Percentiles rank a stretch among this genome's conserved stretches.
phyloP scores from a whole-genome alignment of 768 basidiomycete genomes.

The Floccularia luteovirens region DNA sequence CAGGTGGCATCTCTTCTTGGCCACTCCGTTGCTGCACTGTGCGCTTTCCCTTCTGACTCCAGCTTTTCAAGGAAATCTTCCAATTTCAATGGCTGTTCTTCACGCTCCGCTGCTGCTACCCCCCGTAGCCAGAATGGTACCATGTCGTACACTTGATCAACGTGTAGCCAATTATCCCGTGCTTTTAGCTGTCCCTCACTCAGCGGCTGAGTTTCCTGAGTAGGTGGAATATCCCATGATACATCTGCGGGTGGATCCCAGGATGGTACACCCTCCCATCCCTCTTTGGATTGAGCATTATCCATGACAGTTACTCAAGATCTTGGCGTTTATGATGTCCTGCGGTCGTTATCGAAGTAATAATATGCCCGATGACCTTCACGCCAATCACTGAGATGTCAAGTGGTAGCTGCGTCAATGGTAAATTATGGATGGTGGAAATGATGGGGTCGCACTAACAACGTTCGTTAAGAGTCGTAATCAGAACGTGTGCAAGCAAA shows the following conservation, averaged over 20 bases:
- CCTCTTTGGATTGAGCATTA: too few species aligned
- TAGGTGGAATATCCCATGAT: slow-evolving; percentile 16
- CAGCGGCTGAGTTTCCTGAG: slow-evolving; percentile 11
- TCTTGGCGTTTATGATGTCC: too few species aligned
- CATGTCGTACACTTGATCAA: slow-evolving; percentile 41
- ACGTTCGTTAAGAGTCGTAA: too few species aligned
- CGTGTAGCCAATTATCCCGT: slow-evolving; percentile 19
- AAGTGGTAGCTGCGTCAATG: too few species aligned
- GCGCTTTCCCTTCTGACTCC: slow-evolving; percentile 14
- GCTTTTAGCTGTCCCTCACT: slow-evolving; percentile 20
- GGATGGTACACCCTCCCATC: slow-evolving; percentile 12
- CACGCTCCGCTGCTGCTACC: slow-evolving; percentile 38
- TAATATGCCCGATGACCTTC: too few species aligned
- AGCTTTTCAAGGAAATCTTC: slow-evolving; percentile 38
- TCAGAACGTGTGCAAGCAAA: too few species aligned
- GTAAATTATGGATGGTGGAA: too few species aligned
- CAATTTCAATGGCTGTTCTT: slow-evolving; percentile 31
- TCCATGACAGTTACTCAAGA: too few species aligned
- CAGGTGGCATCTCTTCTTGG: neutral
- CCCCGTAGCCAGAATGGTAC: slow-evolving; percentile 49
- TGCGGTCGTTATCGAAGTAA: too few species aligned
- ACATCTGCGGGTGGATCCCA: slow-evolving; percentile 13
- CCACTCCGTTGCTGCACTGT: neutral
- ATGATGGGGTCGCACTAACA: too few species aligned
- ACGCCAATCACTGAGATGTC: too few species aligned